These are phyloP conservation scores for Chaetomiaceae sp. DNA, from an alignment of 2,329 filamentous ascomycete species.

Conservation along the genomic window DNA sequence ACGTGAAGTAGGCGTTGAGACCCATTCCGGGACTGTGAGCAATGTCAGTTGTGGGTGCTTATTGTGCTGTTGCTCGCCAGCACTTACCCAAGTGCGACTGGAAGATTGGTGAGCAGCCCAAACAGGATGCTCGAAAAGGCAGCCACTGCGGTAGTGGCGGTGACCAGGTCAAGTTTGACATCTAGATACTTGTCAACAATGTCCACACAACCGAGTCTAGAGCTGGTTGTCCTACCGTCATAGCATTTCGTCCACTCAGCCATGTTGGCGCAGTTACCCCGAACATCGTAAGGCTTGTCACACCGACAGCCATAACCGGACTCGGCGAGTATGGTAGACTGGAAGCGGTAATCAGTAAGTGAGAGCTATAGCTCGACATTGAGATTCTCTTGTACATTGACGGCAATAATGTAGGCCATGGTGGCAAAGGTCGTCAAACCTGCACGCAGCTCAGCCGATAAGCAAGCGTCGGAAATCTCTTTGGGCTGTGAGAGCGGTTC, in stretches of 20 bases:
- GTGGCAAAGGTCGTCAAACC: conserved; percentile 74
- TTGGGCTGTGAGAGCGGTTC: conserved; percentile 35
- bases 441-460: conserved; percentile 72
- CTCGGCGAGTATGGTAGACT: conserved; percentile 67
- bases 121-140: conserved; percentile 71
- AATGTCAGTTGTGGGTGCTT: not conserved
- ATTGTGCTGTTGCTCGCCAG: not conserved
- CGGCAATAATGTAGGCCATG: conserved; percentile 81
- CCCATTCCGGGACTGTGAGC: conserved; percentile 57
- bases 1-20: conserved; percentile 62
- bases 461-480: conserved; percentile 61
- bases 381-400: conserved; percentile 43
- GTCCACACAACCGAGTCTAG: not conserved
- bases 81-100: conserved; percentile 65
- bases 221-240: conserved; percentile 32
- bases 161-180: conserved; percentile 71
- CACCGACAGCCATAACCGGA: conserved; percentile 74
- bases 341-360: conserved; percentile 20
- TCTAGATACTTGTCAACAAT: conserved; percentile 31
- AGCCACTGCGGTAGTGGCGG: conserved; percentile 73
- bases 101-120: conserved; percentile 75
- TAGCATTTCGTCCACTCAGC: conserved; percentile 41
- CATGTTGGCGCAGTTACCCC: conserved; percentile 44
- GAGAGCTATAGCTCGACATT: not conserved
- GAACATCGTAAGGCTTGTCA: conserved; percentile 34